Conservation (phyloP, 371 early-diverging fungal genomes). For the Mucor saturninus region DNA sequence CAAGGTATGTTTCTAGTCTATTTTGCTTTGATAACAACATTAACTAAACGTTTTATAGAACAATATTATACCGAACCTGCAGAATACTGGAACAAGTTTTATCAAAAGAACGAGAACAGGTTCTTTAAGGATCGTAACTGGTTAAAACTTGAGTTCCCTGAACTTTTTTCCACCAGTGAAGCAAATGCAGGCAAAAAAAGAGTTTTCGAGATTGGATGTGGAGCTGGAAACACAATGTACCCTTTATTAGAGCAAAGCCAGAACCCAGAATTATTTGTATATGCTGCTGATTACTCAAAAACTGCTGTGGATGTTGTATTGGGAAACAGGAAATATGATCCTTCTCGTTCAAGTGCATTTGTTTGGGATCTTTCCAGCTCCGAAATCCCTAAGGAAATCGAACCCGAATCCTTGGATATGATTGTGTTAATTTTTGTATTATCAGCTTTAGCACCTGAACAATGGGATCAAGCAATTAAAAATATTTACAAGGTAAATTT, state of each 20-base stretch:
- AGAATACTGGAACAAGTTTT: conserved; percentile 76
- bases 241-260: conserved; percentile 82
- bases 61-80: conserved; percentile 51
- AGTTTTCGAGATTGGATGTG: conserved; percentile 91
- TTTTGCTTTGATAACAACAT: too few relatives aligned
- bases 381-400: conserved; percentile 63
- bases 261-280: conserved; percentile 66
- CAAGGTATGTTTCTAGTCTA: conserved; percentile 33
- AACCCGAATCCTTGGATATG: conserved; percentile 72
- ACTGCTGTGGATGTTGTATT: conserved; percentile 80
- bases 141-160: conserved; percentile 91
- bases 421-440: conserved; percentile 83
- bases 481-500: conserved; percentile 57
- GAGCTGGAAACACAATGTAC: conserved; percentile 95
- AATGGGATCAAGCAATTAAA: conserved; percentile 69
- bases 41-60: conserved; percentile 18
- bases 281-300: conserved; percentile 84
- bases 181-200: conserved; percentile 47
- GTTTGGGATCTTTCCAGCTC: conserved; percentile 81
- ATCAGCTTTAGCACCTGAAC: conserved; percentile 84
- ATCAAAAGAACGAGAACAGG: conserved; percentile 88
- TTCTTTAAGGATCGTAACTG: conserved; percentile 97
- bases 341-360: conserved; percentile 74
- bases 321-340: conserved; percentile 58
- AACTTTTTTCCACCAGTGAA: conserved; percentile 59